A percentile compares a stretch with the other conserved stretches of the same genome.
These are phyloP conservation scores for Talaromyces liani DNA, from an alignment of 495 filamentous ascomycete species.

Conservation along the genomic window DNA sequence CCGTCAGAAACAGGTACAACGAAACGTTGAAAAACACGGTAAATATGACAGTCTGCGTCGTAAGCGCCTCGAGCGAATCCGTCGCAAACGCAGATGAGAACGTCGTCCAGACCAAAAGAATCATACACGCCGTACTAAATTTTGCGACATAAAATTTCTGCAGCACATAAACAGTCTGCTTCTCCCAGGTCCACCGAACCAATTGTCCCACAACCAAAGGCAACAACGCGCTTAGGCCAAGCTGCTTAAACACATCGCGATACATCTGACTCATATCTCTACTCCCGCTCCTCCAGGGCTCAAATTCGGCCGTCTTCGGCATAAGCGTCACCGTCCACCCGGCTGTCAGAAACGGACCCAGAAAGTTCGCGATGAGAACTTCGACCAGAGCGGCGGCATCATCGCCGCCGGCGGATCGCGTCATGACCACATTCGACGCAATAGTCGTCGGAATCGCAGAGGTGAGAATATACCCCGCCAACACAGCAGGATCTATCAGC, in stretches of 20 bases:
- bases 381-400: conserved; percentile 49
- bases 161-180: conserved; percentile 29
- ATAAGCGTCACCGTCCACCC: conserved; percentile 44
- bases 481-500: conserved; percentile 39
- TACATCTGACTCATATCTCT: conserved; percentile 43
- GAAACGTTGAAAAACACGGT: conserved; percentile 45
- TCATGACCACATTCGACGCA: conserved; percentile 54
- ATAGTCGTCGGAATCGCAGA: conserved; percentile 53
- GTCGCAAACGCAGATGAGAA: conserved; percentile 50
- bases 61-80: conserved; percentile 38
- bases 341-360: conserved; percentile 45
- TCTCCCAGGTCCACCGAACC: conserved; percentile 41
- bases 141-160: conserved; percentile 39
- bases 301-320: conserved; percentile 34
- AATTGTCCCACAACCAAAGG: conserved; percentile 43
- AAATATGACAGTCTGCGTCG: conserved; percentile 40
- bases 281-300: conserved; percentile 34
- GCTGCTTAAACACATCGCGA: conserved; percentile 42
- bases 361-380: conserved; percentile 47
- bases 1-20: conserved; percentile 44
- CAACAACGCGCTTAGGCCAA: conserved; percentile 42
- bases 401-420: conserved; percentile 44
- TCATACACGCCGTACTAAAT: conserved; percentile 35
- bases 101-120: conserved; percentile 46
- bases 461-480: conserved; percentile 46